These are phyloP conservation scores for Pugionium dolabratum DNA, from an alignment of 345 rosid genomes.

Conservation along the genomic window DNA sequence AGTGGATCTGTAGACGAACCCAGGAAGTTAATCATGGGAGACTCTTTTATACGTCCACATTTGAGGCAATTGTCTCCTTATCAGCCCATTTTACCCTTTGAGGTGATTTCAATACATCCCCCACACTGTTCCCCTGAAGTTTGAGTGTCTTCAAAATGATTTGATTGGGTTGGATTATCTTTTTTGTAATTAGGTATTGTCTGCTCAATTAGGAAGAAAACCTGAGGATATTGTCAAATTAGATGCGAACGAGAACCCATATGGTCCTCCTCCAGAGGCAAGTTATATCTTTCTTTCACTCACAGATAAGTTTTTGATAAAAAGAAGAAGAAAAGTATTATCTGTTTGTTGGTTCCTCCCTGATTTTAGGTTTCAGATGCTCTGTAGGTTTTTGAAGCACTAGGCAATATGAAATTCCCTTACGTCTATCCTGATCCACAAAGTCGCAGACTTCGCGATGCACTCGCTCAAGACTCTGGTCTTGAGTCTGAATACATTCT, in stretches of 20 bases:
- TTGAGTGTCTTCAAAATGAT: neutral
- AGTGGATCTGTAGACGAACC: conserved; percentile 47
- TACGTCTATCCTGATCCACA: conserved; percentile 92
- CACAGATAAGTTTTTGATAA: conserved; percentile 62
- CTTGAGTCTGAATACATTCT: conserved; percentile 85
- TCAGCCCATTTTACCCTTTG: conserved; percentile 91
- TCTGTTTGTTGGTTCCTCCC: neutral
- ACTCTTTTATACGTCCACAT: conserved; percentile 80
- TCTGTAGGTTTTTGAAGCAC: conserved; percentile 84
- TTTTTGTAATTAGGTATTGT: conserved; percentile 57
- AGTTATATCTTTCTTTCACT: conserved; percentile 36
- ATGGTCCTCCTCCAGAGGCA: conserved; percentile 99
- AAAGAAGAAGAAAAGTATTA: no score
- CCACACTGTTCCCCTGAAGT: neutral
- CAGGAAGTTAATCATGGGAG: conserved; percentile 55
- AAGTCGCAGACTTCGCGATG: conserved; percentile 75
- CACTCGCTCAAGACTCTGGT: conserved; percentile 84
- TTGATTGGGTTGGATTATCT: neutral
- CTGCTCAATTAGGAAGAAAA: conserved; percentile 77
- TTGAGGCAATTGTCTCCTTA: conserved; percentile 76
- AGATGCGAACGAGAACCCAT: conserved; percentile 99
- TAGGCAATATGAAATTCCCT: conserved; percentile 84
- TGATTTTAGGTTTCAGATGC: conserved; percentile 40
- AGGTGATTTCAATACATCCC: conserved; percentile 46
- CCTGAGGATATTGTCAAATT: conserved; percentile 93